These are phyloP conservation scores for Haplosporangium gracile DNA, from an alignment of 192 early-diverging fungal species.

Conservation along the genomic window DNA sequence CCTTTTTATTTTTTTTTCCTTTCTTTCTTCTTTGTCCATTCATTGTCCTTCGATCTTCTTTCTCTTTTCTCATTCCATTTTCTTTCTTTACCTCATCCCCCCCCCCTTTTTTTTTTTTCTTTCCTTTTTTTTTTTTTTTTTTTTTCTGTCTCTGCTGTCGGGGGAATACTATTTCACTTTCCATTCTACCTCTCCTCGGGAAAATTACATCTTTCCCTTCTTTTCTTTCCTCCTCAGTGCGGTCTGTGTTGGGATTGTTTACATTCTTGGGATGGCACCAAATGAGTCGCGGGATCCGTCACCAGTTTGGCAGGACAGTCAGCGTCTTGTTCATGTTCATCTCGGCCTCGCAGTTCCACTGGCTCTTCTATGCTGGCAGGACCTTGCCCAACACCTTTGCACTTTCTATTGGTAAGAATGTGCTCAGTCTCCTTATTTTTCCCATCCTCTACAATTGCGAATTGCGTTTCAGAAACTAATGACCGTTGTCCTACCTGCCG, in stretches of 20 bases:
- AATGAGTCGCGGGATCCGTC: slow-evolving; percentile 64
- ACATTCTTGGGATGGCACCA: slow-evolving; percentile 63
- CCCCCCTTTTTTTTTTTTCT: neutral
- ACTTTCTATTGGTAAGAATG: slow-evolving; percentile 67
- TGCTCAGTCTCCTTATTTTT: neutral
- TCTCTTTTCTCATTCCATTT: neutral
- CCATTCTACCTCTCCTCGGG: neutral
- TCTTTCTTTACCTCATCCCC: neutral
- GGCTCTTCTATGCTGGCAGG: slow-evolving; percentile 89
- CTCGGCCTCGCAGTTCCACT: slow-evolving; percentile 85
- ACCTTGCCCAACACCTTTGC: slow-evolving; percentile 92
- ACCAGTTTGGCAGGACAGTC: slow-evolving; percentile 69
- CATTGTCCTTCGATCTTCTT: neutral
- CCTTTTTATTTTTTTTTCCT: no score
- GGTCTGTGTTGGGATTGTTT: slow-evolving; percentile 66
- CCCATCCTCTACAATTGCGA: neutral
- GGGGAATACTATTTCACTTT: neutral
- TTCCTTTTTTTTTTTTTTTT: neutral
- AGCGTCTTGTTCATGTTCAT: slow-evolving; percentile 67
- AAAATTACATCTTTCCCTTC: neutral
- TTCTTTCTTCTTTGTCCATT: neutral
- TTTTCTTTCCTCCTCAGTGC: slow-evolving; percentile 28
- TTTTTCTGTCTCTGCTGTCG: neutral
- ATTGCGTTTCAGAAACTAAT: neutral
- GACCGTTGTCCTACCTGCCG: neutral